Conservation (phyloP, 1,284 basidiomycete genomes). For the Sporisorium sorghi region DNA sequence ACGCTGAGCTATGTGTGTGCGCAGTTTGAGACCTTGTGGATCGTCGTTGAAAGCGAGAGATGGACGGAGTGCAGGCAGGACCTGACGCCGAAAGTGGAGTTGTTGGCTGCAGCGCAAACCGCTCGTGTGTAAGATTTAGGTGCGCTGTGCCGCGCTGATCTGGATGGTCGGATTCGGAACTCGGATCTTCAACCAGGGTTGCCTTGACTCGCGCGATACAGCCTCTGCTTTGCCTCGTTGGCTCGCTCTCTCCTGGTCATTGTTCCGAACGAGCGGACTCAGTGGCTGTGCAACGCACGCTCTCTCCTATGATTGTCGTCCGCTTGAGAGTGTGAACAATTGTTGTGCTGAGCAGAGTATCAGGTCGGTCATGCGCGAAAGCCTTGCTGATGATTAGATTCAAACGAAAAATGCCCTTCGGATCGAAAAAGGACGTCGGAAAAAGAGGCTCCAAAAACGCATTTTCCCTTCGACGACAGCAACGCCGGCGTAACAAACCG, state of each 20-base stretch:
- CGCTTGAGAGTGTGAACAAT: no score
- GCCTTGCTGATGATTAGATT: no score
- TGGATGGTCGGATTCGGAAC: constrained; percentile 24
- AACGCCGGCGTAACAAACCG: background rate
- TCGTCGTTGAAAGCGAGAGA: background rate
- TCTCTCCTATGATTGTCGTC: no score
- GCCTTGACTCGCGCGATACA: constrained; percentile 19
- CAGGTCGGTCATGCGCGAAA: no score
- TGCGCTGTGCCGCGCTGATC: constrained; percentile 28
- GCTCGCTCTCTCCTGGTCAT: no score
- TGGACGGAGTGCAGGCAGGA: constrained; percentile 18
- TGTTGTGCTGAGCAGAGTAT: no score
- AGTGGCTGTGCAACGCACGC: no score
- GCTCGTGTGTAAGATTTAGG: constrained; percentile 12
- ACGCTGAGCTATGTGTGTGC: background rate
- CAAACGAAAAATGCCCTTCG: no score
- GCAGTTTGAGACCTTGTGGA: background rate
- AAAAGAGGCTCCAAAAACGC: background rate
- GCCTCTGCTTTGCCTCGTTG: background rate
- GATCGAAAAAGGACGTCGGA: background rate
- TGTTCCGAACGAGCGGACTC: no score
- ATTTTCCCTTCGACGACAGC: no score
- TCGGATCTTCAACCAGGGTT: constrained; percentile 9
- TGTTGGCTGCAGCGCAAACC: no score
- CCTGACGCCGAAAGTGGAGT: no score